These are phyloP conservation scores for Elongisporangium anandrum DNA, from an alignment of 352 stramenopile genomes.

Conservation along the genomic window DNA sequence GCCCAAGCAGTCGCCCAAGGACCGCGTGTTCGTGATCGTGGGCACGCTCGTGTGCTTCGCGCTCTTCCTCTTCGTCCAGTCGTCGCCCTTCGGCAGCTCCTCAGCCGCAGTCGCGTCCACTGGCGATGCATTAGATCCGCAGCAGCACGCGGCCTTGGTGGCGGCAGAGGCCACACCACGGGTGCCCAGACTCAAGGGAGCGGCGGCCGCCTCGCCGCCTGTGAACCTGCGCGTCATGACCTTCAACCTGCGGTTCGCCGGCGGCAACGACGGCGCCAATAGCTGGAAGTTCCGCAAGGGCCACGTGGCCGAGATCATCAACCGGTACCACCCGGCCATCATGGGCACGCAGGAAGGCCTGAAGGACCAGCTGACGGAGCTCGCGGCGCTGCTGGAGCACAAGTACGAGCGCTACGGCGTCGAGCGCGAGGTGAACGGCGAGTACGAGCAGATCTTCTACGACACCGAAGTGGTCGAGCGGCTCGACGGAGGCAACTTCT, in stretches of 20 bases:
- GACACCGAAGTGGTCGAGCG: conserved; percentile 45
- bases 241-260: conserved; percentile 78
- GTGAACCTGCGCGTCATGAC: conserved; percentile 75
- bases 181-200: conserved; percentile 36
- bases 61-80: conserved; percentile 55
- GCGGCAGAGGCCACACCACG: conserved; percentile 9
- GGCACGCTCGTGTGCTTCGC: conserved; percentile 63
- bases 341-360: conserved; percentile 77
- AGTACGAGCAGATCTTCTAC: conserved; percentile 85
- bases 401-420: conserved; percentile 74
- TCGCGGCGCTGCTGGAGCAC: conserved; percentile 46
- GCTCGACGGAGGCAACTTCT: conserved; percentile 67
- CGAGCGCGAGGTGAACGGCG: conserved; percentile 61
- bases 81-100: conserved; percentile 16
- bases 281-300: conserved; percentile 70
- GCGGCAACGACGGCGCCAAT: conserved; percentile 56
- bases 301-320: conserved; percentile 69
- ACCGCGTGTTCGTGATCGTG: conserved; percentile 60
- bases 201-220: conserved; percentile 21
- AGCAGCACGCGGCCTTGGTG: conserved; percentile 21
- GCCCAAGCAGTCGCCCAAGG: conserved; percentile 27
- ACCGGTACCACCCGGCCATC: conserved; percentile 63
- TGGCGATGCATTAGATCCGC: conserved; percentile 20
- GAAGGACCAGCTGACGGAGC: conserved; percentile 57
- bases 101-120: conserved; percentile 1